Evolutionary conservation across 2,329 filamentous ascomycete species (phyloP).

Genomic region (Aspergillus oerlinghausenensis): DNA sequence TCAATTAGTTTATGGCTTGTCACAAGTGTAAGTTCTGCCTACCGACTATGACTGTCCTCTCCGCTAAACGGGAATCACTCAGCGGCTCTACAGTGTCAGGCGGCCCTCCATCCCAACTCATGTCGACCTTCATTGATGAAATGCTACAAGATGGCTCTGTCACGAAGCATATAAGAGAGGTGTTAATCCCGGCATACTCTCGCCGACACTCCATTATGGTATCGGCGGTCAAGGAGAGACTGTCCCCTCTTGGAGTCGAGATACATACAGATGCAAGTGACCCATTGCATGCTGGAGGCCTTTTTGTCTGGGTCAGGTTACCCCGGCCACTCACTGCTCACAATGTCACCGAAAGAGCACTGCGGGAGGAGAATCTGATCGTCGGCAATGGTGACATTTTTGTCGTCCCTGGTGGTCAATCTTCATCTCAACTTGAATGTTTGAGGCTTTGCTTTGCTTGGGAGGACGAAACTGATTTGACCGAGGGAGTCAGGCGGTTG

Average conservation of each 20-base stretch:
- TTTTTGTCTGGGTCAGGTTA: constrained; percentile 13
- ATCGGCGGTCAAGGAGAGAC: constrained; percentile 6
- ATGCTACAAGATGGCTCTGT: constrained; percentile 48
- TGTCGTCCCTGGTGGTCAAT: constrained; percentile 46
- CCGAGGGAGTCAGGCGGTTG: constrained; percentile 5
- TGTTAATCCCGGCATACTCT: constrained; percentile 28
- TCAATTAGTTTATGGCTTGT: constrained; percentile 52
- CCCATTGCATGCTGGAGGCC: constrained; percentile 6
- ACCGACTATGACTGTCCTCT: background rate
- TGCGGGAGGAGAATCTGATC: constrained; percentile 5
- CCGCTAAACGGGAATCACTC: background rate
- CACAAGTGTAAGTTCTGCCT: constrained; percentile 46
- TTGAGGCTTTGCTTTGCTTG: constrained; percentile 16
- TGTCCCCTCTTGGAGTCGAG: constrained; percentile 10
- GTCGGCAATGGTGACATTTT: constrained; percentile 18
- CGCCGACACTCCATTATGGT: constrained; percentile 4
- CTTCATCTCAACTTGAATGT: constrained; percentile 22
- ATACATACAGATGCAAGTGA: constrained; percentile 6
- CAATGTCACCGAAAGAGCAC: constrained; percentile 5
- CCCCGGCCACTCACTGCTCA: constrained; percentile 5
- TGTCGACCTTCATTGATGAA: constrained; percentile 51
- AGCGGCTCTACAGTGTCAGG: constrained; percentile 43
- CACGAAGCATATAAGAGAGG: constrained; percentile 47
- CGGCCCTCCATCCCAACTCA: constrained; percentile 53
- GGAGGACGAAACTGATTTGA: constrained; percentile 11